These are phyloP conservation scores for Piper betle DNA, from an alignment of 164 flowering plant genomes.

Conservation along the genomic window DNA sequence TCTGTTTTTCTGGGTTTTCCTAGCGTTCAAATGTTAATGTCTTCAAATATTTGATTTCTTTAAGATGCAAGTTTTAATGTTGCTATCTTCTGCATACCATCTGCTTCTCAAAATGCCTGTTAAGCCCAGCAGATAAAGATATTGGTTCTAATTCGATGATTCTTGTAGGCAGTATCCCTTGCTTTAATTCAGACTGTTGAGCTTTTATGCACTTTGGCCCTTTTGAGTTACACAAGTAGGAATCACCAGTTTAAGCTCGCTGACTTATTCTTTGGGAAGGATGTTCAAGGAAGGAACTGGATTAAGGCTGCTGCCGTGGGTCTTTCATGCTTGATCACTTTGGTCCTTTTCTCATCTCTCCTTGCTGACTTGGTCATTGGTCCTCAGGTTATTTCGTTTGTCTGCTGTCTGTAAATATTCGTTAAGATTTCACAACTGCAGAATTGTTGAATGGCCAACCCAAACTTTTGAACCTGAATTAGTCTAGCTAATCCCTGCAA, in stretches of 20 bases:
- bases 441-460: not conserved
- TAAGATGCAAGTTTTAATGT: not conserved
- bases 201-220: conserved; percentile 32
- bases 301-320: conserved; percentile 46
- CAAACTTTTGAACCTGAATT: not conserved
- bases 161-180: conserved; percentile 45
- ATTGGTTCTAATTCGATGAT: not conserved
- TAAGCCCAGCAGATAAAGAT: not conserved
- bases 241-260: conserved; percentile 25
- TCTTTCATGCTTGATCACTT: conserved; percentile 31
- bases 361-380: conserved; percentile 46
- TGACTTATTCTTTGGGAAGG: conserved; percentile 23
- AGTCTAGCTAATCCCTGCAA: not conserved
- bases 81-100: not conserved
- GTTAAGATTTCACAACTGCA: too few relatives aligned
- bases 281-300: conserved; percentile 41
- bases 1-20: too few relatives aligned
- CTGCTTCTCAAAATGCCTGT: not conserved
- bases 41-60: too few relatives aligned
- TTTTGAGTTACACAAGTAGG: conserved; percentile 27
- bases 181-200: conserved; percentile 44
- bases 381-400: conserved; percentile 35
- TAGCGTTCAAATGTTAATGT: too few relatives aligned
- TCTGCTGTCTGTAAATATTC: not conserved
- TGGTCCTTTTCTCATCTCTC: conserved; percentile 48